Base-by-base conservation (phyloP, 441 rosid genomes). In the Jatropha podagrica region DNA sequence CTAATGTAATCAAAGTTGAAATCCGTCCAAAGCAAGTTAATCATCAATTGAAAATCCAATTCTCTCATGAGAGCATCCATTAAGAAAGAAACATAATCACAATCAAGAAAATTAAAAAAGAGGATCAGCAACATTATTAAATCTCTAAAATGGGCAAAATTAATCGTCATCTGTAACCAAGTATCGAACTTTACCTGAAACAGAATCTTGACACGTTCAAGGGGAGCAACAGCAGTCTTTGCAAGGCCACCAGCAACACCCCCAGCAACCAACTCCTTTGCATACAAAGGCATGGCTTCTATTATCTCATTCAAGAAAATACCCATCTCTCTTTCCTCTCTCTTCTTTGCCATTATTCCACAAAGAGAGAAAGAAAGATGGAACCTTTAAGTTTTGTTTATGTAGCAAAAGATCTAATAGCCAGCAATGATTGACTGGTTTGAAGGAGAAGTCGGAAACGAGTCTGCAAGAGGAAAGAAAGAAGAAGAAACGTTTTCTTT, bases 171-270 rank as follows among this genome's bases (percentile, higher is more conserved):
- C 41, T 44, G 42, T 54, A 37, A 8, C 56, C 61, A 72, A 56
- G 49, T 67, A 56, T 15, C 8, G 75, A 55, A 41, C 2, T 6
- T 58, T 69, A 95, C 98, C 97, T 92, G 98, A 76, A 95, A 92
- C 74, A 95, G 80, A 79, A 94, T 94, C 92, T 94, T 94, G 79
- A 94, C 90, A 64, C 97, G 93, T 80, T 94, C 98, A 56, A 94
- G 97, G 4, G 98, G 97, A 70, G 98, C 98, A n/a, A 94, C 98
- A 68, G 75, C 91, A 23, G 93, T 67, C 83, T 94, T 94, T 46
- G 95, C 98, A 63, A 92, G 65, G 54, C 97, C 97, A 15, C 98
- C 97, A 49, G 98, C 94, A 72, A 91, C 90, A 10, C 98, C 97
- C 7, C 98, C 97, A 48, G 98, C 97, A 15, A 92, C 81, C 71